A percentile compares a stretch with the other conserved stretches of the same genome.
These are phyloP conservation scores for Silene uniflora DNA, from an alignment of 148 eudicot species.

Conservation along the genomic window DNA sequence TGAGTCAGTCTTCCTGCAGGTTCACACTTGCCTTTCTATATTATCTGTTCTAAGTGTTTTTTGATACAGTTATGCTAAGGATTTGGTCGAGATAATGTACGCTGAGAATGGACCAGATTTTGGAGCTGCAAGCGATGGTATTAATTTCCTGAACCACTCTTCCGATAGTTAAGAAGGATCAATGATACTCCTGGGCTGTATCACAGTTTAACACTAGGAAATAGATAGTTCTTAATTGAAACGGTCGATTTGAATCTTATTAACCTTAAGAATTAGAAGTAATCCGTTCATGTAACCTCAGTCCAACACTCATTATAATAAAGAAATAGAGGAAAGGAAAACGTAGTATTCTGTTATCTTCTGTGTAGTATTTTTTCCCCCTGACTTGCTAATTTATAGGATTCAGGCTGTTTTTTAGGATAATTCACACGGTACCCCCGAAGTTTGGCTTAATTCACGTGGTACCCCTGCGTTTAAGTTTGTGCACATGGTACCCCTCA, in stretches of 20 bases:
- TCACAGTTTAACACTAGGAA: neutral
- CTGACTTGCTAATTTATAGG: neutral
- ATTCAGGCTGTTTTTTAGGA: neutral
- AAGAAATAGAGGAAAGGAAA: neutral
- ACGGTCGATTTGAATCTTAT: neutral
- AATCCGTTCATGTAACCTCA: neutral
- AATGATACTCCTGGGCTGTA: neutral
- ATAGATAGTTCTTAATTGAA: neutral
- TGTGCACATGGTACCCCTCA: no score
- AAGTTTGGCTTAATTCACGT: no score
- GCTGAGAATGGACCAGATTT: conserved; percentile 81
- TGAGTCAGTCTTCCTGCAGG: conserved; percentile 37
- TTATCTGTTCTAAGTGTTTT: conserved; percentile 22
- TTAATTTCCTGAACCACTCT: conserved; percentile 1
- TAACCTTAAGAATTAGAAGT: neutral
- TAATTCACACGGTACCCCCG: no score
- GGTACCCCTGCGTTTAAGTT: no score
- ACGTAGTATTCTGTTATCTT: neutral
- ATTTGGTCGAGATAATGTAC: conserved; percentile 79
- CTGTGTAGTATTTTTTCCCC: neutral
- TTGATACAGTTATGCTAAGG: conserved; percentile 77
- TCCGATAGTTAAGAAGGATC: neutral
- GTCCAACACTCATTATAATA: neutral
- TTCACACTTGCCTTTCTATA: neutral
- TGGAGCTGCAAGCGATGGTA: conserved; percentile 99